These are phyloP conservation scores for Actinomucor elegans DNA, from an alignment of 371 early-diverging fungal species.

Conservation along the genomic window DNA sequence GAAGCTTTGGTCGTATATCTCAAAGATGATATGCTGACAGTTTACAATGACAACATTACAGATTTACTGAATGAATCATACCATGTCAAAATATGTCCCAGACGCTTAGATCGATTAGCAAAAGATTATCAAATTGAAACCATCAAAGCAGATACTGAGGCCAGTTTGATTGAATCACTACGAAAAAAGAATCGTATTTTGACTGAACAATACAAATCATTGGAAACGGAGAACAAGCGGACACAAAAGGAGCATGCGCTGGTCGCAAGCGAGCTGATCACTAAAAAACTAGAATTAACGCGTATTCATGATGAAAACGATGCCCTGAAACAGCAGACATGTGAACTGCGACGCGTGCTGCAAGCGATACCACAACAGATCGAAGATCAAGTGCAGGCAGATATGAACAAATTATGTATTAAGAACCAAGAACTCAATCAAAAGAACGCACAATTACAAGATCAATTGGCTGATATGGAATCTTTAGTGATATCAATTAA, in stretches of 20 bases:
- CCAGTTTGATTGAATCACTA: conserved; percentile 60
- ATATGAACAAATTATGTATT: conserved; percentile 74
- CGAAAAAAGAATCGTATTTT: conserved; percentile 71
- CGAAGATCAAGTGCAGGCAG: conserved; percentile 66
- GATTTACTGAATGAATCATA: conserved; percentile 77
- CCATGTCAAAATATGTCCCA: conserved; percentile 65
- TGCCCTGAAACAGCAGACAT: conserved; percentile 59
- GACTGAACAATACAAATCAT: conserved; percentile 46
- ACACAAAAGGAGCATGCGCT: conserved; percentile 73
- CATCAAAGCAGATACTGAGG: conserved; percentile 63
- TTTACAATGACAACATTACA: conserved; percentile 61
- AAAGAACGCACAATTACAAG: conserved; percentile 75
- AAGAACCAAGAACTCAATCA: conserved; percentile 75
- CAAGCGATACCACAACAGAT: conserved; percentile 57
- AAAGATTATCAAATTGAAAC: conserved; percentile 69
- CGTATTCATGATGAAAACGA: conserved; percentile 56
- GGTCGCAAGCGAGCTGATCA: conserved; percentile 54
- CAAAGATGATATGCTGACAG: conserved; percentile 75
- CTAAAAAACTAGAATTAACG: conserved; percentile 56
- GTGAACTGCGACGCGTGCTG: conserved; percentile 51
- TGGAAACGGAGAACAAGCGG: conserved; percentile 58
- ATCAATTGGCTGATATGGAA: conserved; percentile 71
- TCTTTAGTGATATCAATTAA: conserved; percentile 69
- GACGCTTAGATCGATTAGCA: conserved; percentile 66
- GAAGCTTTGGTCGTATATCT: conserved; percentile 82